Base-by-base conservation (phyloP, 2,329 filamentous ascomycete species). In the Trichoderma brevicompactum region DNA sequence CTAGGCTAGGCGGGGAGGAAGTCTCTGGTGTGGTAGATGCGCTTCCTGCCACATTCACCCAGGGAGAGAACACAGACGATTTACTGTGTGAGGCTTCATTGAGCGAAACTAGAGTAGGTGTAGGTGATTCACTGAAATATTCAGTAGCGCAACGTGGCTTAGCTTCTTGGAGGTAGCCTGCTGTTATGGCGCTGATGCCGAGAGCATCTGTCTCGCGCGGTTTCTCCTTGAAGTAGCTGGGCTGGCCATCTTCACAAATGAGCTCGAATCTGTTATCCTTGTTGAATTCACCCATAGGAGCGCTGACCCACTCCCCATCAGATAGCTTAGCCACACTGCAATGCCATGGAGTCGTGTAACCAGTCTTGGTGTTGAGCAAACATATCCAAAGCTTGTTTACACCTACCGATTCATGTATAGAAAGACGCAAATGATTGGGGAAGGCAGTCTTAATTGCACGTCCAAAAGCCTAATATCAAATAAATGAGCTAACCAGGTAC, bases 271-370 rank as follows among this genome's bases (percentile, higher is more conserved):
- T 64, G 13, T 48, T 38, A 17, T 73, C 70, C 28, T 70, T 69
- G 23, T 59, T 64, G 13, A 73, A 72, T 28, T 73, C 72, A 13
- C 72, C 68, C 72, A 72, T 74, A 10, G 67, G 49, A 17, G 65
- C 59, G 49, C 54, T 60, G 67, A 46, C 65, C 70, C 70, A 71
- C 40, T 70, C 68, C 6, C 72, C 72, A 46, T 72, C 19, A 6
- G 60, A 19, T 12, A 62, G 32, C 13, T 53, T 44, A 3, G 69
- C 70, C 19, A 71, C 68, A n/a, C 67, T 69, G 46, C 74, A 76
- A 49, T 76, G 74, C 74, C 74, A 76, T 0, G 74, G 74, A 0
- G 74, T 76, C 0, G 74, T 76, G 53, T 71, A 76, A 1, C 70
- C 71, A 0, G 72, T 75, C 19, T 69, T 70, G 23, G 74, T 75